Conservation (phyloP, 305 asterid species). For the Nicotiana rustica region DNA sequence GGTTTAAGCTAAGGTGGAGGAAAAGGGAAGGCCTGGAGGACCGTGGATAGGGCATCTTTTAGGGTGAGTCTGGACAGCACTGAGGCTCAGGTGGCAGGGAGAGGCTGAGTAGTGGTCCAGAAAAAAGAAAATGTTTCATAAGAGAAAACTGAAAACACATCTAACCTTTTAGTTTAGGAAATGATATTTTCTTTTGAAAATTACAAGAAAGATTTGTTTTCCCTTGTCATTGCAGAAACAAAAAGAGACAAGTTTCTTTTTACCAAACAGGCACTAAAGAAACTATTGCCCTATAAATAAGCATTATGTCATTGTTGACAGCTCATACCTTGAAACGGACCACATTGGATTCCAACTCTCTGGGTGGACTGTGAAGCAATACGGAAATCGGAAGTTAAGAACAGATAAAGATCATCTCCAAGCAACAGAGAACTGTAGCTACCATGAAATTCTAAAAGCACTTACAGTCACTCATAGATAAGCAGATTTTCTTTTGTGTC, state of each 20-base stretch:
- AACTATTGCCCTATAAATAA: conserved; percentile 31
- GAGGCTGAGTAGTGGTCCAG: background rate
- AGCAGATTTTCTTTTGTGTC: conserved; percentile 91
- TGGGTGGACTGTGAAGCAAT: conserved; percentile 53
- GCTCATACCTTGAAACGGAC: conserved; percentile 59
- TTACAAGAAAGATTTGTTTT: background rate
- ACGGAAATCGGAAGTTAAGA: background rate
- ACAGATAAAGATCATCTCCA: background rate
- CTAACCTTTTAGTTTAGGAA: background rate
- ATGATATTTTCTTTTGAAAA: background rate
- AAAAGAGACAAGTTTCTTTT: background rate
- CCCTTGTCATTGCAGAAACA: background rate
- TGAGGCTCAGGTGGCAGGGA: background rate
- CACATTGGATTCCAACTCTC: conserved; percentile 69
- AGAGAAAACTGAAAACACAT: background rate
- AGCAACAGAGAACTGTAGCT: background rate
- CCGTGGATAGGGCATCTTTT: background rate
- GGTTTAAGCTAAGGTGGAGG: conserved; percentile 2
- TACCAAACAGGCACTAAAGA: conserved; percentile 28
- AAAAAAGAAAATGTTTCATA: background rate
- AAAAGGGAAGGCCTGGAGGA: background rate
- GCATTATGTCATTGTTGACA: background rate
- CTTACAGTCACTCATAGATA: conserved; percentile 86
- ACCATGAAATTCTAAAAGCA: conserved; percentile 19
- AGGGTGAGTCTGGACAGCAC: background rate